Conservation (phyloP, 2,329 filamentous ascomycete genomes). For the Paecilomyces sp. region DNA sequence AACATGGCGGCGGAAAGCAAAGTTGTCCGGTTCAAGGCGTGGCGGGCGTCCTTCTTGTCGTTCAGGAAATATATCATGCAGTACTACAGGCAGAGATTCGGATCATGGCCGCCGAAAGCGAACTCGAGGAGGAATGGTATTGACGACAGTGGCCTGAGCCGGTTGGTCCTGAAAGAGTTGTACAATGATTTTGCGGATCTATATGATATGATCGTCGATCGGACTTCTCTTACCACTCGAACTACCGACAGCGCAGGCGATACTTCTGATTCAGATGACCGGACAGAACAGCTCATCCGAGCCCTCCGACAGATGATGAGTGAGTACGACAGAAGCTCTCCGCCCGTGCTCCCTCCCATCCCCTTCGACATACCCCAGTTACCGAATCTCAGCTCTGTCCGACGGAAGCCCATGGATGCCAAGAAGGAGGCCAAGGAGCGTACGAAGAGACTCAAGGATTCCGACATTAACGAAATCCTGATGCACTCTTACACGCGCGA, state of each 20-base stretch:
- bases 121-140: slow-evolving; percentile 87
- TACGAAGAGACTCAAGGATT: slow-evolving; percentile 64
- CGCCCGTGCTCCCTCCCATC: slow-evolving; percentile 83
- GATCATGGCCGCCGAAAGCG: slow-evolving; percentile 85
- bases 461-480: slow-evolving; percentile 71
- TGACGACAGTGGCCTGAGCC: slow-evolving; percentile 77
- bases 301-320: slow-evolving; percentile 72
- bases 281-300: slow-evolving; percentile 54
- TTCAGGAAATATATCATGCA: slow-evolving; percentile 67
- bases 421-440: slow-evolving; percentile 71
- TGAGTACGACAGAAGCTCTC: slow-evolving; percentile 83
- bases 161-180: slow-evolving; percentile 70
- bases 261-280: slow-evolving; percentile 39
- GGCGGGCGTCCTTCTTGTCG: slow-evolving; percentile 66
- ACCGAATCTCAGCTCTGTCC: slow-evolving; percentile 60
- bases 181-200: slow-evolving; percentile 81
- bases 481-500: slow-evolving; percentile 76
- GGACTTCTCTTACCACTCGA: slow-evolving; percentile 68
- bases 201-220: slow-evolving; percentile 84
- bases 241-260: slow-evolving; percentile 61
- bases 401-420: slow-evolving; percentile 56
- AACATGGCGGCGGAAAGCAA: slow-evolving; percentile 71
- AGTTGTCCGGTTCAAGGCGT: slow-evolving; percentile 72
- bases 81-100: slow-evolving; percentile 62
- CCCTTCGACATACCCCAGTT: slow-evolving; percentile 81